phyloP scores from a whole-genome alignment of 2,329 filamentous ascomycete genomes.

The Cytospora paraplurivora region DNA sequence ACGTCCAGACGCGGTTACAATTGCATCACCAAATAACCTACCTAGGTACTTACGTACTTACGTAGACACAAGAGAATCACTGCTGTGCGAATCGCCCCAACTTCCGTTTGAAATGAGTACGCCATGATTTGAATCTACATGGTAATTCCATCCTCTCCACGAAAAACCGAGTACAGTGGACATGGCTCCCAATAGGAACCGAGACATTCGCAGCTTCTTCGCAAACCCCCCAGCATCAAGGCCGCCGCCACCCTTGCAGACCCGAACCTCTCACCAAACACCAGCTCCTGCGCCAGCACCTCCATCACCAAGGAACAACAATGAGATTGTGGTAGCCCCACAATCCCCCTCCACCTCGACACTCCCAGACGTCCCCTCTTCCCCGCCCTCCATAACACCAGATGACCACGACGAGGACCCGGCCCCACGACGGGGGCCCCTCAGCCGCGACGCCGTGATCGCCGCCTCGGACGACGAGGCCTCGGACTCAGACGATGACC shows the following conservation, averaged over 20 bases:
- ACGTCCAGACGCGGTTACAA: not conserved
- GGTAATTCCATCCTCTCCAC: not conserved
- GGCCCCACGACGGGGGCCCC: conserved; percentile 33
- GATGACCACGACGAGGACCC: conserved; percentile 33
- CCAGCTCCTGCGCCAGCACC: not conserved
- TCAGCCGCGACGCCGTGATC: conserved; percentile 60
- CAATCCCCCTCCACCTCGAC: not conserved
- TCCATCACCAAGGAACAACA: not conserved
- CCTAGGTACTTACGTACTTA: no score
- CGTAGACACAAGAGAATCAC: no score
- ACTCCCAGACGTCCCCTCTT: conserved; percentile 20
- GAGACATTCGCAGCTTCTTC: conserved; percentile 45
- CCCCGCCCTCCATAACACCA: conserved; percentile 31
- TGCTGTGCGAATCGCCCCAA: not conserved
- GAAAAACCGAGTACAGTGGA: not conserved
- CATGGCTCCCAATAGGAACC: conserved; percentile 31
- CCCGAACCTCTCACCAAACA: not conserved
- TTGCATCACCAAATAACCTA: not conserved
- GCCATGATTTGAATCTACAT: not conserved
- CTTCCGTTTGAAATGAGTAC: not conserved
- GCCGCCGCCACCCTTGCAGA: conserved; percentile 11
- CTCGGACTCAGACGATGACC: conserved; percentile 62
- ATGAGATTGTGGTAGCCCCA: not conserved
- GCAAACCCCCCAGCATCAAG: conserved; percentile 29
- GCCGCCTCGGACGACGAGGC: conserved; percentile 73